Evolutionary conservation across 768 basidiomycete genomes (phyloP), one percentile per base, ranked within the genome.

Genomic region (Phaffia tasmanica): DNA sequence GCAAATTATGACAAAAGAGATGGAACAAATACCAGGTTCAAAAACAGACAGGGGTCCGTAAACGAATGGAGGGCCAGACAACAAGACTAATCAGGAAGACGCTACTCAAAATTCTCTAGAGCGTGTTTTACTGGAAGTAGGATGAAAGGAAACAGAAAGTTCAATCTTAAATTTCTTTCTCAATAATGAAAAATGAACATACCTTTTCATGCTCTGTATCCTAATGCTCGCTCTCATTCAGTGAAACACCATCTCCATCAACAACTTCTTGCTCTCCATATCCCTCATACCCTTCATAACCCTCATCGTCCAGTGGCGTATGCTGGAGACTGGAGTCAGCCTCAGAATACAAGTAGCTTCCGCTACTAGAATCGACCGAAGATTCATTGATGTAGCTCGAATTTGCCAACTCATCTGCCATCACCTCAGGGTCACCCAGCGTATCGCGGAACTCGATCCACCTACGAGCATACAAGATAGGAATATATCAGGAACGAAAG

Each of bases 401-500:
- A 2, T 54, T 46, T n/a, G 23, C 29, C n/a, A 53, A 23, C 21
- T 64, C 63, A 19, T 64, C 42, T 35, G 27, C 15, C 25, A 47
- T 18, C 11, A 42, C 35, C 35, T 42, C 35, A 42, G 46, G 32
- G 54, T 56, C 54, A 1, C 35, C 42, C 63, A 64, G 25, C 55
- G 35, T 16, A 42, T 56, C 18, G 1, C 63, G 63, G 42, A 54
- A 64, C 35, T 59, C 58, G 58, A 47, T 59, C 58, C 58, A 42
- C 30, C 23, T 18, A 9, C 29, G 57, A 57, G 56, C 25, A 58
- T 1, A 42, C 16, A 32, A 42, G 25, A 57, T 14, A 32, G 29
- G 30, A 29, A 32, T 19, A 25, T 5, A 2, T 19, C 4, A 21
- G 30, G 56, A 1, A n/a, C 57, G 32, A 3, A 3, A 30, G 29